These are phyloP conservation scores for Saposhnikovia divaricata DNA, from an alignment of 129 eudicot species.

Conservation along the genomic window DNA sequence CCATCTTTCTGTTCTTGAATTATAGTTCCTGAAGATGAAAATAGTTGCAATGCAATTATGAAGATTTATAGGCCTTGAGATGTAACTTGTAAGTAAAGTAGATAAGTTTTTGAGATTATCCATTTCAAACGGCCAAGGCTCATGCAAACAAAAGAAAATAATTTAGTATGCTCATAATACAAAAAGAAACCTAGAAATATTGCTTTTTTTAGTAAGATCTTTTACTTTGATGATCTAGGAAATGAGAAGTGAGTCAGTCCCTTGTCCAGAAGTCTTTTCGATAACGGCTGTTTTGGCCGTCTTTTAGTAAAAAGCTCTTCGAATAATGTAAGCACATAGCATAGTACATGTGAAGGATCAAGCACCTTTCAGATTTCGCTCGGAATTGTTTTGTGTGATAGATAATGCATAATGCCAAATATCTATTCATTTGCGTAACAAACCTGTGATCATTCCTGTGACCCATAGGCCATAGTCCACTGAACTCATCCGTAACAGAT, in stretches of 20 bases:
- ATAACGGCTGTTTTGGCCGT: neutral
- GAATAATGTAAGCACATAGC: neutral
- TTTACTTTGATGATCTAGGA: neutral
- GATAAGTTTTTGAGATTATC: slow-evolving; percentile 1
- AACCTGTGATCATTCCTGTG: too few species aligned
- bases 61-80: neutral
- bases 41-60: neutral
- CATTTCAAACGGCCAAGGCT: slow-evolving; percentile 14
- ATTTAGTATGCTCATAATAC: neutral
- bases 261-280: neutral
- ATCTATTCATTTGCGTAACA: neutral
- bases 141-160: neutral
- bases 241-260: slow-evolving; percentile 1
- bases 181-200: neutral
- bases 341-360: slow-evolving; percentile 12
- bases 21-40: neutral
- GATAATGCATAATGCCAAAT: neutral
- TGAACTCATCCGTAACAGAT: too few species aligned
- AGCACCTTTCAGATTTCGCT: neutral
- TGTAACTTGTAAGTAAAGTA: neutral
- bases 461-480: too few species aligned
- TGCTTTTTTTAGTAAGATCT: slow-evolving; percentile 7
- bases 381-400: neutral
- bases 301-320: neutral
- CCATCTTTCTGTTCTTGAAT: neutral